Evolutionary conservation across 805 yeast genomes (phyloP), one percentile per base, ranked within the genome.

Genomic region (Lachancea waltii): DNA sequence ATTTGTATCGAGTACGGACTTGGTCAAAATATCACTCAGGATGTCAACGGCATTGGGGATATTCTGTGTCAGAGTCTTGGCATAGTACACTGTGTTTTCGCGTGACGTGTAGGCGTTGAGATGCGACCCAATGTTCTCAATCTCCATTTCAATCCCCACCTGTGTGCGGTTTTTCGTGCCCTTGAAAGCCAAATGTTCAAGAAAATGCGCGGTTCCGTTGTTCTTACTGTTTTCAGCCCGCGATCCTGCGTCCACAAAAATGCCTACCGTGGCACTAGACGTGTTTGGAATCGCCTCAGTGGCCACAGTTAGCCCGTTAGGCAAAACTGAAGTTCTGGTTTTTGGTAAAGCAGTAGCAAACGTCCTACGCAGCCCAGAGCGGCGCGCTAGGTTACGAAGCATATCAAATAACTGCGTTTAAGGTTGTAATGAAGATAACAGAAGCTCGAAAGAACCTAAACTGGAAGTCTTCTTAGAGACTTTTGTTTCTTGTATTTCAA

Each of bases 241-340:
- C 3, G 97, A 89, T 2, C 99, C 99, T 28, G 98, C 96, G 64
- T 92, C 96, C 45, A 92, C 87, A 90, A 96, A 94, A 39, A 92
- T 90, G 2, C 97, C 98, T 10, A 92, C 96, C 2, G 98, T 92
- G 44, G 98, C 97, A 30, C 97, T 87, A 50, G 81, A 73, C 6
- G 94, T 80, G 45, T 83, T 80, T 8, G 97, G 97, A 58, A 84
- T 77, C 30, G 71, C 56, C 59, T 92, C 97, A 32, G 94, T 75
- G 38, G 97, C 98, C 27, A 90, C 95, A 0, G 97, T 90, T 30
- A 92, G 64, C 3, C 99, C 99, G 58, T 92, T 92, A n/a, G 80
- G 68, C 37, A 92, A 69, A 3, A 81, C 76, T 1, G 96, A 76
- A 7, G 87, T 83, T 56, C 71, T 65, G 21, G 85, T 76, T 21